A percentile compares a stretch with the other conserved stretches of the same genome.
Conservation (phyloP, 2,329 filamentous ascomycete species). For the Penicillium vulpinum region DNA sequence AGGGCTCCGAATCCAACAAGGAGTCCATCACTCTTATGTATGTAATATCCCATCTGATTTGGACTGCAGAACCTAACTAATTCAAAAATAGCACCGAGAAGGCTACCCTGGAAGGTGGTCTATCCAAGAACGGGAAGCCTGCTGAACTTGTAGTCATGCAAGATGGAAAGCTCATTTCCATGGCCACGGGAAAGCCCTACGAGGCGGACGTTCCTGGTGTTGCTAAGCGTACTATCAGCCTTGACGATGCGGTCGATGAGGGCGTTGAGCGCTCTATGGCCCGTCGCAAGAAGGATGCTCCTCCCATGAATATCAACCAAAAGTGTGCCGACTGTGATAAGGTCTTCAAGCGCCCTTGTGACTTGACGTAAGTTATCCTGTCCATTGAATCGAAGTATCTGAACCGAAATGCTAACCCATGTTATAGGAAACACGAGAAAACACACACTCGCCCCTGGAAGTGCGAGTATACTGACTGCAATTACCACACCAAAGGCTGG, state of each 20-base stretch:
- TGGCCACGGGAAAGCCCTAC: constrained; percentile 68
- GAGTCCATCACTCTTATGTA: constrained; percentile 47
- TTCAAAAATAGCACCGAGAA: constrained; percentile 51
- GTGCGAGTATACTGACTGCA: constrained; percentile 78
- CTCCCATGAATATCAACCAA: constrained; percentile 78
- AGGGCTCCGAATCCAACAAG: constrained; percentile 39
- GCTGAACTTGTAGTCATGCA: constrained; percentile 76
- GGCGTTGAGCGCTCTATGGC: constrained; percentile 93
- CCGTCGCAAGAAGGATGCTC: constrained; percentile 88
- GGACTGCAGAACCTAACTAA: not conserved
- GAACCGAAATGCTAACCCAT: constrained; percentile 9
- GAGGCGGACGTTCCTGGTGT: constrained; percentile 45
- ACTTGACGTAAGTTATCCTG: constrained; percentile 63
- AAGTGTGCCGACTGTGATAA: constrained; percentile 83
- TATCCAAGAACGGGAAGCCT: constrained; percentile 77
- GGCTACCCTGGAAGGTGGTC: constrained; percentile 76
- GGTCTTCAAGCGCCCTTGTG: constrained; percentile 94
- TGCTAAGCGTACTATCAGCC: constrained; percentile 55
- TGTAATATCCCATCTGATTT: constrained; percentile 2
- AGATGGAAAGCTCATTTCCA: constrained; percentile 75
- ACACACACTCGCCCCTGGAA: constrained; percentile 97
- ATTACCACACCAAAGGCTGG: constrained; percentile 87
- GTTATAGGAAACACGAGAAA: constrained; percentile 84
- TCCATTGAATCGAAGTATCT: not conserved
- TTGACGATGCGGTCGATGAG: constrained; percentile 65